Base-by-base conservation (phyloP, 495 filamentous ascomycete genomes). In the Talaromyces trachyspermus region DNA sequence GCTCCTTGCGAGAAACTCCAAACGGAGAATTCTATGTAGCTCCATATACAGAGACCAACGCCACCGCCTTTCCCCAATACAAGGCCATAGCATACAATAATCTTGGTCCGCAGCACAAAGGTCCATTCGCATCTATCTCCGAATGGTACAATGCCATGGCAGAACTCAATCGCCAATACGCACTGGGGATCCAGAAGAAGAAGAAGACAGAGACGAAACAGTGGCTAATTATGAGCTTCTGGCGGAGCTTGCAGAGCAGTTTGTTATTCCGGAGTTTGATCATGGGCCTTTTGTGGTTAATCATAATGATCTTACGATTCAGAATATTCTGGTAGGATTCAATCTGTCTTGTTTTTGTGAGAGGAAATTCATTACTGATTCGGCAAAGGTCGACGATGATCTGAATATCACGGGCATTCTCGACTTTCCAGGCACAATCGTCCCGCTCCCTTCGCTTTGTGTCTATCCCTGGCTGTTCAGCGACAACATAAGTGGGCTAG, bases 391-490 rank as follows among this genome's bases (percentile, higher is more conserved):
- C 14, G 33, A 37, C 6, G 33, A 37, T 37, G 33, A 37, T 37
- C 14, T 37, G 9, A 37, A 37, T 37, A 37, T 37, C 33, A 37
- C 33, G n/a, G 33, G 33, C 33, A 37, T 37, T 37, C 33, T 37
- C 33, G 33, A 37, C 33, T 37, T 37, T 37, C 33, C 33, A 37
- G 33, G 33, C 33, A 37, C 33, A 37, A 15, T 37, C 33, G 33
- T 37, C 33, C 33, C 33, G 19, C 33, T 37, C 2, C 33, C 33
- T 3, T 37, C 33, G 2, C 6, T 37, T 15, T 37, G 33, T 5
- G 2, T 37, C 9, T 37, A 37, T 17, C 33, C 33, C 2, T 37
- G 33, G 2, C 33, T 37, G 19, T 37, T 37, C 33, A 3, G 2
- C 33, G 33, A 37, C 33, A 9, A 37, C 14, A 3, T 37, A 9